Percentiles rank a stretch among this genome's conserved stretches.
phyloP scores from a whole-genome alignment of 805 yeast genomes.

The Ogataea dorogensis region DNA sequence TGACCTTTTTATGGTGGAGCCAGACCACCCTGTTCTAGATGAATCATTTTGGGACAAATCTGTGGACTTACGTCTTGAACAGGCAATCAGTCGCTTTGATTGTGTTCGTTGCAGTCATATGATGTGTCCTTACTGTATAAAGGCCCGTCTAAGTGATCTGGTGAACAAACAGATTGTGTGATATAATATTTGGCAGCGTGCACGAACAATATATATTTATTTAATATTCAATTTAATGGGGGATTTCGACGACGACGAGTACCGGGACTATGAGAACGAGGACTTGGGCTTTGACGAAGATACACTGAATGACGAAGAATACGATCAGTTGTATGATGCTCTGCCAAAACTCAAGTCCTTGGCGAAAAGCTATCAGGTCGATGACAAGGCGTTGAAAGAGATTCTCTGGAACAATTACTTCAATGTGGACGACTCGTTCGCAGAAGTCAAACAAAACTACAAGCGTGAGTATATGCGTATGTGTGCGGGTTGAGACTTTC shows the following conservation, averaged over 20 bases:
- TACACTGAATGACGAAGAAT: constrained; percentile 42
- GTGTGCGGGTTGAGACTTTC: constrained; percentile 5
- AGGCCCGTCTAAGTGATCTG: constrained; percentile 29
- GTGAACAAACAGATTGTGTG: constrained; percentile 13
- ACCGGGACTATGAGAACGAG: constrained; percentile 21
- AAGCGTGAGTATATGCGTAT: constrained; percentile 27
- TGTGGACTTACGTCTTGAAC: constrained; percentile 15
- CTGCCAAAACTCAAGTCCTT: constrained; percentile 43
- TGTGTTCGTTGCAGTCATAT: constrained; percentile 32
- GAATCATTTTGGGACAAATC: constrained; percentile 13
- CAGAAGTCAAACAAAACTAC: constrained; percentile 41
- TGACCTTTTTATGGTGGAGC: constrained; percentile 17
- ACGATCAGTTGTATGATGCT: constrained; percentile 39
- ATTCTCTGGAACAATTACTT: constrained; percentile 59
- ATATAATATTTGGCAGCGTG: background rate
- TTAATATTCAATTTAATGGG: constrained; percentile 12
- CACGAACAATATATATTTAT: constrained; percentile 1
- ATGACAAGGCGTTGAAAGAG: constrained; percentile 53
- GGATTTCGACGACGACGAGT: constrained; percentile 24
- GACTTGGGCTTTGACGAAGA: constrained; percentile 38
- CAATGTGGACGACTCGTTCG: constrained; percentile 50
- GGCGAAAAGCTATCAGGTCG: constrained; percentile 41
- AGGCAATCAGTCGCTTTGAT: constrained; percentile 26
- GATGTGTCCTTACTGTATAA: constrained; percentile 36
- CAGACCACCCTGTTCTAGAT: constrained; percentile 1